Percentiles rank a stretch among this genome's conserved stretches.
Conservation (phyloP, 148 eudicot genomes). For the Chenopodium suecicum region DNA sequence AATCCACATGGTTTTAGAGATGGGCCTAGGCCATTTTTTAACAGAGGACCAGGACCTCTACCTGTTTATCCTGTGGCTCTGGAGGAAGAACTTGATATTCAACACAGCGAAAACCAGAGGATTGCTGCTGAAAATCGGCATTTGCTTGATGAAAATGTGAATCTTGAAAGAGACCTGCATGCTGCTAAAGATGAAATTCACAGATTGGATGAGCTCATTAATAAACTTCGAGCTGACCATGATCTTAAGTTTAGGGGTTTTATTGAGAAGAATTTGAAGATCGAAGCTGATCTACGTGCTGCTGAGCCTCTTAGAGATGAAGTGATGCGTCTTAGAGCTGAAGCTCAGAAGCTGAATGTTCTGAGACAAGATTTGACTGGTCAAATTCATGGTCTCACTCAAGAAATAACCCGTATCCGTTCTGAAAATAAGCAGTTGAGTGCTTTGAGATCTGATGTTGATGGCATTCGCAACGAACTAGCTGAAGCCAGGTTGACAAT, state of each 20-base stretch:
- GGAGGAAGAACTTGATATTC: constrained; percentile 84
- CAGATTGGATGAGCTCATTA: constrained; percentile 58
- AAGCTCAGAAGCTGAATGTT: constrained; percentile 58
- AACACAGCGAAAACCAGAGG: constrained; percentile 62
- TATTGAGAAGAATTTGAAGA: constrained; percentile 60
- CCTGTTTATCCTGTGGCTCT: constrained; percentile 63
- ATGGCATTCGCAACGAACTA: constrained; percentile 66
- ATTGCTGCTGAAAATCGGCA: constrained; percentile 67
- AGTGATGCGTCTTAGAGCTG: constrained; percentile 60
- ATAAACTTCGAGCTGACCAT: constrained; percentile 57
- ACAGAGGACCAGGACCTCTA: constrained; percentile 56
- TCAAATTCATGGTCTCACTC: constrained; percentile 63
- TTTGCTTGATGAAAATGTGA: constrained; percentile 62
- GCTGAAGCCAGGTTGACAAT: constrained; percentile 66
- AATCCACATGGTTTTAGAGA: constrained; percentile 52
- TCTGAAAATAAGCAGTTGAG: constrained; percentile 62
- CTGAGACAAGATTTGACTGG: constrained; percentile 54
- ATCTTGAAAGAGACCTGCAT: constrained; percentile 65
- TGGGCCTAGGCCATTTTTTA: constrained; percentile 46
- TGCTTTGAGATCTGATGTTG: constrained; percentile 62
- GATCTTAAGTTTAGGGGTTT: constrained; percentile 57
- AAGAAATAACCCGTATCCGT: constrained; percentile 51
- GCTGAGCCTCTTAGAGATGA: constrained; percentile 69
- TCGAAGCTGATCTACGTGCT: constrained; percentile 72
- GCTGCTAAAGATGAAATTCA: constrained; percentile 72